These are phyloP conservation scores for Cyberlindnera mycetangii DNA, from an alignment of 805 yeast genomes.

Conservation along the genomic window DNA sequence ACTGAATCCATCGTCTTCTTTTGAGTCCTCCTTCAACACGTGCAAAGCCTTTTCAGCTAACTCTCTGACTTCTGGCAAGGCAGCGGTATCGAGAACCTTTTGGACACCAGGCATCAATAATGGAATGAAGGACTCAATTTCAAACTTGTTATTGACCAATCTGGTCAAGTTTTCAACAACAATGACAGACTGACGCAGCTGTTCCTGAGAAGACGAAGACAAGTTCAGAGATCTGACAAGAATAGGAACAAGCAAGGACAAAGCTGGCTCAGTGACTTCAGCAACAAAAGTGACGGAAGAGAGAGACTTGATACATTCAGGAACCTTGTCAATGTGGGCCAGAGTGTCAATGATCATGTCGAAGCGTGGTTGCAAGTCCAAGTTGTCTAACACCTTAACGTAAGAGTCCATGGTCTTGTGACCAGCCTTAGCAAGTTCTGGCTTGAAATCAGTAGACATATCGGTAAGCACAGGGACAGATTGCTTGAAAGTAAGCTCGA, in stretches of 20 bases:
- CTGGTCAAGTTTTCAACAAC: constrained; percentile 95
- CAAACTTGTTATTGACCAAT: constrained; percentile 88
- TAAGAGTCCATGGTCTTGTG: constrained; percentile 63
- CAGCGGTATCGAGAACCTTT: constrained; percentile 84
- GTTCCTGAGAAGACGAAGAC: constrained; percentile 87
- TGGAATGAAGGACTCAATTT: constrained; percentile 86
- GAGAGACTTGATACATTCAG: constrained; percentile 82
- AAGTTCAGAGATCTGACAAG: constrained; percentile 83
- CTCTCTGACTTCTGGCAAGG: constrained; percentile 94
- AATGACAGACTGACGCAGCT: constrained; percentile 92
- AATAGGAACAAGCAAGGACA: constrained; percentile 87
- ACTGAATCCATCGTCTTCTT: constrained; percentile 68
- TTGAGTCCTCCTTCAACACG: constrained; percentile 80
- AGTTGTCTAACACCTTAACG: constrained; percentile 84
- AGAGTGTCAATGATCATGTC: constrained; percentile 83
- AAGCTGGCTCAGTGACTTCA: constrained; percentile 95
- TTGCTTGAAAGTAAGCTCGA: constrained; percentile 75
- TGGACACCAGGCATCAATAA: constrained; percentile 86
- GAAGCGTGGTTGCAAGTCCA: constrained; percentile 84
- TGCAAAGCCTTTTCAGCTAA: constrained; percentile 81
- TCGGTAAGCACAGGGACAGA: constrained; percentile 85
- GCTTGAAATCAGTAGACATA: constrained; percentile 92
- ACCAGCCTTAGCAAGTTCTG: constrained; percentile 89
- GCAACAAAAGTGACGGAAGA: constrained; percentile 96
- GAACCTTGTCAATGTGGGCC: constrained; percentile 86